Percentiles rank a stretch among this genome's conserved stretches.
Evolutionary conservation across 805 yeast genomes (phyloP).

Genomic region (Isabelozyma pseudorhagii): DNA sequence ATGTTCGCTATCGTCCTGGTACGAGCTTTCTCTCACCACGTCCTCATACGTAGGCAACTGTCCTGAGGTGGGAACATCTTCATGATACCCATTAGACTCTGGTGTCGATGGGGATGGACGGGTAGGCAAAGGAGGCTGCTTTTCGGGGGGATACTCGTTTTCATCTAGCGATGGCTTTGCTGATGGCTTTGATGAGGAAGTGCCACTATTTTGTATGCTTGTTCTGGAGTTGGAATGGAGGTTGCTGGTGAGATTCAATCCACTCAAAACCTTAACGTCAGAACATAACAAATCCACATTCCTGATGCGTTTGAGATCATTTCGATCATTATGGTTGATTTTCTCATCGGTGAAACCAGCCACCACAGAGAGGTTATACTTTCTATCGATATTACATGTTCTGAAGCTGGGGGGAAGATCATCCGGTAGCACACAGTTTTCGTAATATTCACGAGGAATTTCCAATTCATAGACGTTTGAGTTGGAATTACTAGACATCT

Average conservation of each 20-base stretch:
- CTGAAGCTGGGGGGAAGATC: constrained; percentile 51
- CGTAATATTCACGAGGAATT: constrained; percentile 37
- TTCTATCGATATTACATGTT: constrained; percentile 53
- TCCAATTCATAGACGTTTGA: constrained; percentile 36
- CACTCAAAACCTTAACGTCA: constrained; percentile 33
- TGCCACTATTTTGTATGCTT: constrained; percentile 7
- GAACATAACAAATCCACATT: constrained; percentile 29
- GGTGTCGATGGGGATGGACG: not conserved
- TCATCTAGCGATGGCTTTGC: not conserved
- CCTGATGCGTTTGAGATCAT: constrained; percentile 18
- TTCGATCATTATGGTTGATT: constrained; percentile 16
- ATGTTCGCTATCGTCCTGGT: constrained; percentile 31
- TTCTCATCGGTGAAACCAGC: constrained; percentile 25
- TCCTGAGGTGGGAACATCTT: constrained; percentile 1
- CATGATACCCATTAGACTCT: not conserved
- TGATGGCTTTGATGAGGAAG: too few relatives aligned
- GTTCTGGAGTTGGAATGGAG: constrained; percentile 21
- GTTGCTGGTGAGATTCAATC: constrained; percentile 22
- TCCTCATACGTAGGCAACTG: constrained; percentile 37
- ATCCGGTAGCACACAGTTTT: constrained; percentile 44
- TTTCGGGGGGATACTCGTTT: not conserved
- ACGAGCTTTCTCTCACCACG: constrained; percentile 25
- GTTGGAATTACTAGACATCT: constrained; percentile 18
- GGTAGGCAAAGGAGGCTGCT: constrained; percentile 1
- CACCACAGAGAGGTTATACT: constrained; percentile 14